phyloP scores from a whole-genome alignment of 148 eudicot species.

The Dysphania ambrosioides region DNA sequence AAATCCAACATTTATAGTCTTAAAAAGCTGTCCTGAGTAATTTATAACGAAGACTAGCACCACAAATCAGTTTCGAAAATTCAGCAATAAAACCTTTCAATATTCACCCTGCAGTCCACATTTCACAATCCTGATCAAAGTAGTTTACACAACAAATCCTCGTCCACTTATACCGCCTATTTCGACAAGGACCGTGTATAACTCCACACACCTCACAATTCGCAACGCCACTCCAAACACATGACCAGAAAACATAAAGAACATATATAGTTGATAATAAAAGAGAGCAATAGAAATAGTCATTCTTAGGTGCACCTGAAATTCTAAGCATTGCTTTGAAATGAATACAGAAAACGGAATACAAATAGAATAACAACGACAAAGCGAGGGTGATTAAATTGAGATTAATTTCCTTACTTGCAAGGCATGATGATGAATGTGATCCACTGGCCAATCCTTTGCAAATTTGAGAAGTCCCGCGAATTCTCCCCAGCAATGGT shows the following conservation, averaged over 20 bases:
- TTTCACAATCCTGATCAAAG: not conserved
- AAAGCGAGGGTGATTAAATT: too few species aligned
- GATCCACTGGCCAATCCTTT: not conserved
- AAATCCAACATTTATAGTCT: too few species aligned
- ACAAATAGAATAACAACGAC: not conserved
- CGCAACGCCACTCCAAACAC: not conserved
- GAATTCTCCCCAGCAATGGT: constrained; percentile 2
- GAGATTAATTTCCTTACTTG: not conserved
- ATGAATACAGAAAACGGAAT: not conserved
- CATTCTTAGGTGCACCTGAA: not conserved
- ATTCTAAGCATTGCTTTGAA: not conserved
- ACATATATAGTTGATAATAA: too few species aligned
- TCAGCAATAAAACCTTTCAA: too few species aligned
- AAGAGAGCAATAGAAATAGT: not conserved
- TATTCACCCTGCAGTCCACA: not conserved
- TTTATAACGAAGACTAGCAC: not conserved
- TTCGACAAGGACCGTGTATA: not conserved
- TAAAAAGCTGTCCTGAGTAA: not conserved
- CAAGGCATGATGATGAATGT: not conserved
- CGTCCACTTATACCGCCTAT: not conserved
- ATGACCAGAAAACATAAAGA: not conserved
- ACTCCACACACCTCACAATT: not conserved
- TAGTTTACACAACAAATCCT: not conserved
- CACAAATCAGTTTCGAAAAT: too few species aligned
- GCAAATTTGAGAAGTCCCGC: not conserved